phyloP scores from a whole-genome alignment of 1,139 yeast species.

The Protomyces inundatus region DNA sequence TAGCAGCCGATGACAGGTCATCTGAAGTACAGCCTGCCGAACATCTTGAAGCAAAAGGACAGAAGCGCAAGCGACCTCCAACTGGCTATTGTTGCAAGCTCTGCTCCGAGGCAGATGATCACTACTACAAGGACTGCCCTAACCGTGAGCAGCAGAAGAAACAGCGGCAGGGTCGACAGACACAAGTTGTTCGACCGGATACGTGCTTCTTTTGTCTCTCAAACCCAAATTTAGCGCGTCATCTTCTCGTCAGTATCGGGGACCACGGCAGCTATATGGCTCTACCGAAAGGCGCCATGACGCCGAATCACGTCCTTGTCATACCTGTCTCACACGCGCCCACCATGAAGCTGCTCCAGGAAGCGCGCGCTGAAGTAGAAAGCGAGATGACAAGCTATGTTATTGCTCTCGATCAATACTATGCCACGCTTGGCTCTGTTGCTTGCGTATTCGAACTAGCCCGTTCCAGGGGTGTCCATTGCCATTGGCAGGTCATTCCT shows the following conservation, averaged over 20 bases:
- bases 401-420: constrained; percentile 32
- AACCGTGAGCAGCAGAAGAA: constrained; percentile 27
- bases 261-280: constrained; percentile 57
- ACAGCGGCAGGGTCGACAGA: background rate
- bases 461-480: constrained; percentile 38
- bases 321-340: constrained; percentile 78
- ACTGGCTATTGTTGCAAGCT: constrained; percentile 20
- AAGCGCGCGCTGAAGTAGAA: constrained; percentile 32
- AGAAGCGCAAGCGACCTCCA: constrained; percentile 34
- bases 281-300: constrained; percentile 80
- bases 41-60: constrained; percentile 26
- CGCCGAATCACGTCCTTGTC: constrained; percentile 63
- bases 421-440: constrained; percentile 31
- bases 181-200: constrained; percentile 32
- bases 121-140: constrained; percentile 18
- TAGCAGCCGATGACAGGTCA: constrained; percentile 8
- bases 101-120: constrained; percentile 14
- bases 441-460: constrained; percentile 38
- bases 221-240: constrained; percentile 71
- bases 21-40: constrained; percentile 9
- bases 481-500: constrained; percentile 40
- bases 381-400: constrained; percentile 41
- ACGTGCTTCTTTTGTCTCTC: constrained; percentile 80
- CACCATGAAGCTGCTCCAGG: constrained; percentile 38
- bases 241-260: constrained; percentile 75